Evolutionary conservation across 139 green algal genomes (phyloP).

Genomic region (Parachlorella kessleri): DNA sequence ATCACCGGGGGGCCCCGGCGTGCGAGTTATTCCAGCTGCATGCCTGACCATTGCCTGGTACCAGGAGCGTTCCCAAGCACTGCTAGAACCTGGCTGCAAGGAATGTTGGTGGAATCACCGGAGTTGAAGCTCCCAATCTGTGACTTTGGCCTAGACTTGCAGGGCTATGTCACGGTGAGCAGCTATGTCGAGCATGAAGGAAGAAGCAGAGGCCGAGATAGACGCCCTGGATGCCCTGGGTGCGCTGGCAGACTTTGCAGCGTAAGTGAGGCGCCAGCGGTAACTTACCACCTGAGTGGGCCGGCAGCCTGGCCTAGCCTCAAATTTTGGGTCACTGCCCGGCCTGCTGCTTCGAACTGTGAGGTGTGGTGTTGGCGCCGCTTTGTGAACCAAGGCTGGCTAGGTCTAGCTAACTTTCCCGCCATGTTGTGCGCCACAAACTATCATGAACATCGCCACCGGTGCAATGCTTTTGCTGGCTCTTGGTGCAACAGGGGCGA

Average conservation of each 20-base stretch:
- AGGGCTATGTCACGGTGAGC: background rate
- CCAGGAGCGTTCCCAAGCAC: no score
- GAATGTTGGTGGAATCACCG: background rate
- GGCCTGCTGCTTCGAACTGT: background rate
- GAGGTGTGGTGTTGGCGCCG: background rate
- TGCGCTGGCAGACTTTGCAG: constrained; percentile 51
- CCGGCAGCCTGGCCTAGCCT: no score
- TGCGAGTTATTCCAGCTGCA: background rate
- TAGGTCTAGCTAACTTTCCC: no score
- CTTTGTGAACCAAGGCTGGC: no score
- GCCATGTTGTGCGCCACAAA: no score
- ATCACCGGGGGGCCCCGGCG: no score
- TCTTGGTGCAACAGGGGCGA: no score
- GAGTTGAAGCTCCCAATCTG: background rate
- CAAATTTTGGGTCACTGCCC: no score
- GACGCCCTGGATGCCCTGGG: constrained; percentile 56
- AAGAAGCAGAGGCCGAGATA: constrained; percentile 46
- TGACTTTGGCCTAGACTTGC: background rate
- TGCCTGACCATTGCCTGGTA: background rate
- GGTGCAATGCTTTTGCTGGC: no score
- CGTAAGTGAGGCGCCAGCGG: constrained; percentile 33
- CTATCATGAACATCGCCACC: no score
- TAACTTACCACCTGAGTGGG: no score
- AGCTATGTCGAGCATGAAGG: constrained; percentile 6
- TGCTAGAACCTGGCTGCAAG: no score